Evolutionary conservation across 78 protist species (phyloP), one percentile per base, ranked within the genome.

Genomic region (Monocercomonoides exilis): DNA sequence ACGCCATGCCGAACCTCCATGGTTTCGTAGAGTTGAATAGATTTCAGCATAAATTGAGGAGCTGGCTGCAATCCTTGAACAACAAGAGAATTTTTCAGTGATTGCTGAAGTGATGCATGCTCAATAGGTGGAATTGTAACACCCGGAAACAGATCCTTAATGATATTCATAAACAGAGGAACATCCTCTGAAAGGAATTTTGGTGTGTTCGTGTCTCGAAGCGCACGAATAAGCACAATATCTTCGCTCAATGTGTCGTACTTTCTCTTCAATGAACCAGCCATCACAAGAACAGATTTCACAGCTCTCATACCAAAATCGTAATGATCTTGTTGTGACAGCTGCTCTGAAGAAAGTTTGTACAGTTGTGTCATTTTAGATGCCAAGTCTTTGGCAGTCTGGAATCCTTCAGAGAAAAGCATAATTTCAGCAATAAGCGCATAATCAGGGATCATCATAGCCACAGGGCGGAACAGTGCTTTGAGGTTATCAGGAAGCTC

Each of bases 231-330:
- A 41, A 90, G 88, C 38, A 85, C 84, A 29, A 87, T 29, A 32
- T 86, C 89, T 80, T 87, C 88, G 3, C 64, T 11, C 41, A 79
- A 41, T n/a, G 34, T 11, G 64, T 54, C 4, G 45, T 6, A 36
- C 84, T 34, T 2, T 34, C 11, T 63, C 11, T 44, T 29, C 64
- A 85, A 6, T 43, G 2, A 3, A 0, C 96, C 96, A 2, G 96
- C 96, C 93, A 90, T 88, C 77, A 92, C 93, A 6, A 94, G 88
- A 1, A 94, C 95, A 1, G 94, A 89, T 88, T 93, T 94, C 63
- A 94, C 93, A 2, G 96, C 96, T 35, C 96, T 90, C 95, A 94
- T 92, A 45, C 96, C 96, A 35, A 93, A 94, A 81, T 94, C 96
- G 90, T 94, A 94, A 90, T 94, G 96, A 85, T 93, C 93, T 41